Conservation (phyloP, 495 filamentous ascomycete genomes). For the Aspergillus sclerotioniger region DNA sequence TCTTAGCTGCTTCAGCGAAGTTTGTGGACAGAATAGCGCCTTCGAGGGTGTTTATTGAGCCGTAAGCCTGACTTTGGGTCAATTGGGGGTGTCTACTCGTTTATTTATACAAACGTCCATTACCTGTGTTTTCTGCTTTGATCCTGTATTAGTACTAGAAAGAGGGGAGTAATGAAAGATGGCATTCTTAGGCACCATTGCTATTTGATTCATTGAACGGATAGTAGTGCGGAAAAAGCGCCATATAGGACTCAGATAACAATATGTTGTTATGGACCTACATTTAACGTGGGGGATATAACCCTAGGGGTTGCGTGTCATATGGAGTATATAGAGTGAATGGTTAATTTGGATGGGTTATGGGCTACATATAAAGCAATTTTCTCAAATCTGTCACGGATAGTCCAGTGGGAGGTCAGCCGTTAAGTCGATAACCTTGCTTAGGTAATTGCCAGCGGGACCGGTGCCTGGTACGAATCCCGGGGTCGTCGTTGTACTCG, state of each 20-base stretch:
- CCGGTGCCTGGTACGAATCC: slow-evolving; percentile 62
- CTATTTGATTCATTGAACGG: not conserved
- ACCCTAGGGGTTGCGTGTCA: too few relatives aligned
- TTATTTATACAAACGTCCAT: not conserved
- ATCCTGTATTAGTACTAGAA: not conserved
- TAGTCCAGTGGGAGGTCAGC: slow-evolving; percentile 47
- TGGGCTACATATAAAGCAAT: not conserved
- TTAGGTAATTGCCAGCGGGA: slow-evolving; percentile 42
- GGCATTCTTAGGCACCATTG: not conserved
- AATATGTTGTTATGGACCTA: too few relatives aligned
- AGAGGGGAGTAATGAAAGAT: not conserved
- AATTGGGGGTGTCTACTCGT: not conserved
- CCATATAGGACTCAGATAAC: too few relatives aligned
- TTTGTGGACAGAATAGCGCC: not conserved
- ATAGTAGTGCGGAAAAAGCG: too few relatives aligned
- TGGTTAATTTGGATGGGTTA: not conserved
- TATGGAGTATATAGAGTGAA: too few relatives aligned
- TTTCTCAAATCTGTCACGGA: slow-evolving; percentile 45
- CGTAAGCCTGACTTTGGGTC: not conserved
- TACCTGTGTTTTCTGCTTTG: not conserved
- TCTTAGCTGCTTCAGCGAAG: not conserved
- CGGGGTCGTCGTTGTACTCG: slow-evolving; percentile 57
- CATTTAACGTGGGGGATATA: too few relatives aligned
- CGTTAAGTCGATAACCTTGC: slow-evolving; percentile 43
- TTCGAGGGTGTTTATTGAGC: not conserved